Evolutionary conservation across 2,329 filamentous ascomycete genomes (phyloP), one percentile per base, ranked within the genome.

Genomic region (Aureobasidium sp.): DNA sequence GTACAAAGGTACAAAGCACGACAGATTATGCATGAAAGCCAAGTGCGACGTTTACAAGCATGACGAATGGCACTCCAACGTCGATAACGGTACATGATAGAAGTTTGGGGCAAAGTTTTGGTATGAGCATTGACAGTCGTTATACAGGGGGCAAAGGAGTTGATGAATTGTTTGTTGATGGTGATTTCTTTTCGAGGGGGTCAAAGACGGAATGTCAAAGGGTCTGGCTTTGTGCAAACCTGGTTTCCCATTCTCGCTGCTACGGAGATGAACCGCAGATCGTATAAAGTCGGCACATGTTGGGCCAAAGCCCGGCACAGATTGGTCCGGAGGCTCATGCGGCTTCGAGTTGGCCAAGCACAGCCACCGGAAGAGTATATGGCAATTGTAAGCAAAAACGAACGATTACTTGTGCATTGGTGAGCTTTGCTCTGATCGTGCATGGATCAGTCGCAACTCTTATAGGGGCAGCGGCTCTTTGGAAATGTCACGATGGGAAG

Each of bases 121-220:
- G 12, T 42, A 41, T 42, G 37, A 31, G 36, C 34, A 52, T 52
- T n/a, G 49, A 52, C 49, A 55, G n/a, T 15, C 51, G 53, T 57
- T 57, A 36, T 57, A 45, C 41, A 59, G 56, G 56, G 56, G 44
- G 56, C 25, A 27, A 59, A 48, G 34, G 56, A 59, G 41, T 34
- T 29, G 15, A 14, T 29, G 31, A 17, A n/a, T n/a, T 57, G 53
- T 45, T 57, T 57, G 53, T 57, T 45, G 37, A 39, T 52, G 31
- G 31, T 39, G 34, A 25, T 52, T 36, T 15, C 9, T 15, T 34
- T n/a, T n/a, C 27, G 25, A 27, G 15, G 37, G 12, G 41, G 9
- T 3, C 14, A 15, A 39, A 25, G 42, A 14, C 6, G 20, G 20
- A 41, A 31, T 55, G 1, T 39, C 15, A 37, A 20, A 20, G 20